phyloP scores from a whole-genome alignment of 2,329 filamentous ascomycete genomes.

The Aspergillus uvarum region DNA sequence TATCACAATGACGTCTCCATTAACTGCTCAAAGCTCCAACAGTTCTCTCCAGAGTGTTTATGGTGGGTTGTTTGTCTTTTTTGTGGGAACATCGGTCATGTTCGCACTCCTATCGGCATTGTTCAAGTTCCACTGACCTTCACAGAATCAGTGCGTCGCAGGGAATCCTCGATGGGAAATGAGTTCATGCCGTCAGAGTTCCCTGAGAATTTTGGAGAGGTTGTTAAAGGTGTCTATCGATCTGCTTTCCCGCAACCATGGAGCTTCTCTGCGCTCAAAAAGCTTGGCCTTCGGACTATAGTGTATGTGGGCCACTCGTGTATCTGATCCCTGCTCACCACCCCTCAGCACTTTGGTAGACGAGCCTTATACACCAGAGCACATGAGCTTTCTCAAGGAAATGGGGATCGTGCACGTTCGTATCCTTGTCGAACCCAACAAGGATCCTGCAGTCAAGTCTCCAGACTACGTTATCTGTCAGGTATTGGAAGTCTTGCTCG shows the following conservation, averaged over 20 bases:
- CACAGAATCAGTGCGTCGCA: conserved; percentile 28
- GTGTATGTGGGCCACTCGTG: conserved; percentile 56
- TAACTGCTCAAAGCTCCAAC: conserved; percentile 18
- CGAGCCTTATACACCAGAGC: conserved; percentile 55
- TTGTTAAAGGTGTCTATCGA: conserved; percentile 73
- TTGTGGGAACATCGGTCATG: neutral
- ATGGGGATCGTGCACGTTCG: conserved; percentile 71
- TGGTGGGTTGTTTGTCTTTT: conserved; percentile 5
- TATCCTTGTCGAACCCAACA: conserved; percentile 83
- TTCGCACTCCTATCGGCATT: neutral
- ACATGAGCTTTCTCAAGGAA: conserved; percentile 60
- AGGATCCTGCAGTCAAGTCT: conserved; percentile 67
- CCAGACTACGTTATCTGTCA: conserved; percentile 65
- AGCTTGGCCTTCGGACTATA: conserved; percentile 73
- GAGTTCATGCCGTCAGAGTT: conserved; percentile 17
- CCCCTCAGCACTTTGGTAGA: conserved; percentile 60
- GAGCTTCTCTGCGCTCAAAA: conserved; percentile 69
- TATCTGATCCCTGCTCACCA: neutral
- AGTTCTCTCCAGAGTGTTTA: conserved; percentile 13
- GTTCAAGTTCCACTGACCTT: neutral
- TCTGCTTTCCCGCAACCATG: conserved; percentile 74
- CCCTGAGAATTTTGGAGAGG: conserved; percentile 75
- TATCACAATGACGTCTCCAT: conserved; percentile 18
- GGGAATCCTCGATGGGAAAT: conserved; percentile 29
- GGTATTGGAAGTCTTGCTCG: conserved; percentile 70